Conservation (phyloP, 2,329 filamentous ascomycete genomes). For the Hypoxylon sp. region DNA sequence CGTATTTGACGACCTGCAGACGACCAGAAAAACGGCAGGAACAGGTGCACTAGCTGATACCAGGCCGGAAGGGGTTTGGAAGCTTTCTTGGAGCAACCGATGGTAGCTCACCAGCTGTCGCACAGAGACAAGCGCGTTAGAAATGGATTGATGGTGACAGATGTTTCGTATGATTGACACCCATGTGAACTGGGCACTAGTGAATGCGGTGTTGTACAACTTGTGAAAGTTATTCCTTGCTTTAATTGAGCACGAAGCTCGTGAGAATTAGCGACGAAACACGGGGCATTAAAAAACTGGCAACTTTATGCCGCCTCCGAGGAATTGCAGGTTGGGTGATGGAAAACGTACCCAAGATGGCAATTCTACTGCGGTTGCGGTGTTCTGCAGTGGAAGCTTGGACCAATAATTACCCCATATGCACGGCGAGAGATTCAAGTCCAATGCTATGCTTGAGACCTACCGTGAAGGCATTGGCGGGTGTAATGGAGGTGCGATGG, state of each 20-base stretch:
- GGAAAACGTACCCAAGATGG: constrained; percentile 42
- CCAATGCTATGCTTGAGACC: constrained; percentile 33
- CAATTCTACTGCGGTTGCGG: constrained; percentile 35
- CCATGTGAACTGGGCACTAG: constrained; percentile 43
- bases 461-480: constrained; percentile 33
- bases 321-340: constrained; percentile 36
- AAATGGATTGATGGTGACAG: constrained; percentile 43
- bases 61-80: constrained; percentile 45
- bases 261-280: constrained; percentile 34
- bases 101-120: constrained; percentile 42
- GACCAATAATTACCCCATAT: constrained; percentile 42
- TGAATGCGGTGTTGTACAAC: constrained; percentile 41
- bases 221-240: constrained; percentile 32
- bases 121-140: constrained; percentile 42
- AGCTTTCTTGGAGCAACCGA: constrained; percentile 39
- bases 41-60: constrained; percentile 45
- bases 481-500: constrained; percentile 40
- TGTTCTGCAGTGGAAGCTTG: constrained; percentile 22
- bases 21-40: constrained; percentile 47
- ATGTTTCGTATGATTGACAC: constrained; percentile 46
- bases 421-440: constrained; percentile 28
- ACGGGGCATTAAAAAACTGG: constrained; percentile 41
- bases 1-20: constrained; percentile 53
- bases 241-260: constrained; percentile 30
- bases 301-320: constrained; percentile 23